Evolutionary conservation across 176 grass and related monocot genomes (phyloP).

Genomic region (Aegilops tauschii): DNA sequence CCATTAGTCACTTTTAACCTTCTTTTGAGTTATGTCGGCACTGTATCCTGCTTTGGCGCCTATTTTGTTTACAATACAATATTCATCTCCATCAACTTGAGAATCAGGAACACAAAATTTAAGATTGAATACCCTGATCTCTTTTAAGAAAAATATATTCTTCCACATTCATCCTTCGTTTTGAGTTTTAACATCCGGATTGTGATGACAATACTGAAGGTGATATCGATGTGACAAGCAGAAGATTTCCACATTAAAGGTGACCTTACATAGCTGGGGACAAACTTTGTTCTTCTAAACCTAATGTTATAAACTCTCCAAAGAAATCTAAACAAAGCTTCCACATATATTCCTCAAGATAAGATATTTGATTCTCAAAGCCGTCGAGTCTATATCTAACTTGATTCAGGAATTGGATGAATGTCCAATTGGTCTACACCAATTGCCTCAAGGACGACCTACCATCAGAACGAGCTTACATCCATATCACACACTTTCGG

Average conservation of each 20-base stretch:
- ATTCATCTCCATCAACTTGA: too few species aligned
- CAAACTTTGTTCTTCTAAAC: conserved; percentile 11
- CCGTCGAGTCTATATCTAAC: conserved; percentile 28
- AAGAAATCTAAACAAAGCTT: conserved; percentile 31
- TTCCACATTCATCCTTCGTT: too few species aligned
- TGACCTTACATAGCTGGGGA: conserved; percentile 14
- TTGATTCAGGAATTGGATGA: conserved; percentile 60
- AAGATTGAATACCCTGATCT: too few species aligned
- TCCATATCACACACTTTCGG: conserved; percentile 60
- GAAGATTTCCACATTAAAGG: conserved; percentile 30
- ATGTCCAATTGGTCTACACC: conserved; percentile 46
- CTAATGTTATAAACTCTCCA: conserved; percentile 19
- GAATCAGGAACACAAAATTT: too few species aligned
- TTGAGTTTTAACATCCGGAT: too few species aligned
- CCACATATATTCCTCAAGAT: conserved; percentile 25
- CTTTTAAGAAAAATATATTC: too few species aligned
- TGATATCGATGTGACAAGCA: background rate
- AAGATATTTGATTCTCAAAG: conserved; percentile 27
- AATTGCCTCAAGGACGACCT: conserved; percentile 68
- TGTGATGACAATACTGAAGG: too few species aligned
- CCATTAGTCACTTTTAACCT: too few species aligned
- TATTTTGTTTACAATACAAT: too few species aligned
- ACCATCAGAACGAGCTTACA: conserved; percentile 62
- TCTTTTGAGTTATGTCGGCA: too few species aligned
- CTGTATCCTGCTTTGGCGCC: too few species aligned